Conservation (phyloP, 1,284 basidiomycete species). For the Hemileia vastatrix region DNA sequence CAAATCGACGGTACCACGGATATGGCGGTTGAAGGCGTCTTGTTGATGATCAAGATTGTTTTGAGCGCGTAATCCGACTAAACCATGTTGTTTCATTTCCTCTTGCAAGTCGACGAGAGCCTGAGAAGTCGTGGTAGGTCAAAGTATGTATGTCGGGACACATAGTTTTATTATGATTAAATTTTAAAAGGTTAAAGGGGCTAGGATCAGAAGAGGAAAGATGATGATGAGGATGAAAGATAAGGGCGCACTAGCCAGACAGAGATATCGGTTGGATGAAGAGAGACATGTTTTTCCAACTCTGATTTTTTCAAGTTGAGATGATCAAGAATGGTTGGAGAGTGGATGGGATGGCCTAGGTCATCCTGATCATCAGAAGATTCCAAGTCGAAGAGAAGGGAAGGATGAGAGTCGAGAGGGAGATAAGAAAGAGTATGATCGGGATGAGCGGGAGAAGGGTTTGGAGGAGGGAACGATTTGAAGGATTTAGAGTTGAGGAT, state of each 20-base stretch:
- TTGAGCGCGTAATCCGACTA: conserved; percentile 15
- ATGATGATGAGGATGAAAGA: background rate
- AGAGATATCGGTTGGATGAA: conserved; percentile 3
- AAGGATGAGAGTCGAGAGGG: background rate
- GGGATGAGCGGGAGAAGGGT: background rate
- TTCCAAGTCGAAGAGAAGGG: background rate
- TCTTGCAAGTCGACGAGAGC: conserved; percentile 17
- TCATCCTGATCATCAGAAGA: conserved; percentile 1
- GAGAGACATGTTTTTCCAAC: conserved; percentile 1
- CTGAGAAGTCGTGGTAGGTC: background rate
- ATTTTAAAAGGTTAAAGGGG: no score
- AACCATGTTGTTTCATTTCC: conserved; percentile 22
- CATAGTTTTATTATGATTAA: no score
- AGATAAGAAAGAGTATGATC: background rate
- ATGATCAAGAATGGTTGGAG: conserved; percentile 5
- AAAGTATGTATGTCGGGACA: background rate
- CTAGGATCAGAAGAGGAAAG: no score
- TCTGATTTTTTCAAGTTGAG: conserved; percentile 12
- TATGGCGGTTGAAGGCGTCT: conserved; percentile 3
- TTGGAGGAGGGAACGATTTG: conserved; percentile 7
- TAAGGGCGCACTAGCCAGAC: conserved; percentile 21
- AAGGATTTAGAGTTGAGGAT: conserved; percentile 17
- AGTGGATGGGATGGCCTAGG: no score
- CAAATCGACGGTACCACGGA: conserved; percentile 17
- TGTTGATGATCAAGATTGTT: background rate